A percentile compares a stretch with the other conserved stretches of the same genome.
phyloP scores from a whole-genome alignment of 1,139 yeast genomes.

The Hyphopichia pseudoburtonii region DNA sequence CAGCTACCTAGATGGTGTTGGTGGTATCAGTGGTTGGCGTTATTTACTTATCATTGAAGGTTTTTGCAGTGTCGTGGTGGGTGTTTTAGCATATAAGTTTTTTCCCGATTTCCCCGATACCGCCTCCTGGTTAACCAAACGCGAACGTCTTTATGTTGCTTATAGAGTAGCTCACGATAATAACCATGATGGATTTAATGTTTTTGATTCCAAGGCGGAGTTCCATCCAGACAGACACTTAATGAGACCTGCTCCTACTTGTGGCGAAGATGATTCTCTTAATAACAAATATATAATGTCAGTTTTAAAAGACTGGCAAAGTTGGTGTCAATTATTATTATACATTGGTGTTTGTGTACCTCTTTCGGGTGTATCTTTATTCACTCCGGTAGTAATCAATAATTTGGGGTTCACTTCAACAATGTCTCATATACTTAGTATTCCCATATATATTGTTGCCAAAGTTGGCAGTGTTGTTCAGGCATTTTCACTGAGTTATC shows the following conservation, averaged over 20 bases:
- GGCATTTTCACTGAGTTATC: slow-evolving; percentile 27
- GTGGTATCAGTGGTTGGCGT: slow-evolving; percentile 38
- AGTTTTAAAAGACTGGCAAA: slow-evolving; percentile 28
- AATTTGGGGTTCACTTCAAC: slow-evolving; percentile 23
- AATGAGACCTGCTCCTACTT: background rate
- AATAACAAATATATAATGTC: slow-evolving; percentile 18
- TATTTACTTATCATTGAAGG: slow-evolving; percentile 41
- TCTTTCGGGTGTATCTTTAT: slow-evolving; percentile 23
- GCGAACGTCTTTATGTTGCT: background rate
- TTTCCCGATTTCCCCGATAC: background rate
- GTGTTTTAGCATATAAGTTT: slow-evolving; percentile 35
- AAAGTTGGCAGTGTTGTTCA: slow-evolving; percentile 24
- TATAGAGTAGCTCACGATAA: slow-evolving; percentile 1
- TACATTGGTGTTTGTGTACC: slow-evolving; percentile 14
- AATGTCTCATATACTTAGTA: slow-evolving; percentile 28
- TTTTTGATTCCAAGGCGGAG: background rate
- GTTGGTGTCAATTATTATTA: slow-evolving; percentile 16
- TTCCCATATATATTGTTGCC: slow-evolving; percentile 35
- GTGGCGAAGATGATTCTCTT: slow-evolving; percentile 13
- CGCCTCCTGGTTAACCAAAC: background rate
- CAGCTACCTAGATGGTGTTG: slow-evolving; percentile 26
- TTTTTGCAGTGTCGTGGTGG: slow-evolving; percentile 44
- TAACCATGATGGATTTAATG: background rate
- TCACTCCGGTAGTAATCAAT: slow-evolving; percentile 27
- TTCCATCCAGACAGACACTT: background rate